Percentiles rank a stretch among this genome's conserved stretches.
These are phyloP conservation scores for Colletotrichum nymphaeae DNA, from an alignment of 2,329 filamentous ascomycete genomes.

Conservation along the genomic window DNA sequence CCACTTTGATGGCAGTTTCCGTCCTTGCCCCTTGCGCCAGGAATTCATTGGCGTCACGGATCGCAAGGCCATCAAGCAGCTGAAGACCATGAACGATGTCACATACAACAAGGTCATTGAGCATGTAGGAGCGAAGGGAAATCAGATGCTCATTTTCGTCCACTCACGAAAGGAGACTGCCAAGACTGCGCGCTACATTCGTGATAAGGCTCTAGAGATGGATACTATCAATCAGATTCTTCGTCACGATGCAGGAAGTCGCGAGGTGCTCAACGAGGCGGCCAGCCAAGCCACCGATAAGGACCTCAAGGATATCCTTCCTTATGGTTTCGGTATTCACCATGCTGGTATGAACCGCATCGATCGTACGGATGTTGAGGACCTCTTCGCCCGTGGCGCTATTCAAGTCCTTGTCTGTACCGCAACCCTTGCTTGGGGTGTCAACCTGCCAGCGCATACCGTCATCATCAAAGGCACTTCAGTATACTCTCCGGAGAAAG, in stretches of 20 bases:
- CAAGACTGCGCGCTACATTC: constrained; percentile 95
- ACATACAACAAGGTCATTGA: constrained; percentile 98
- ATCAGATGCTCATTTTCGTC: constrained; percentile 99
- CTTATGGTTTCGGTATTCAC: constrained; percentile 98
- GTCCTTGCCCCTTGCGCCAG: constrained; percentile 93
- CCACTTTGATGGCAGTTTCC: constrained; percentile 94
- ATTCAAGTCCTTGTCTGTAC: constrained; percentile 98
- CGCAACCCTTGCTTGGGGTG: constrained; percentile 98
- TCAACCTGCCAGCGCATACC: constrained; percentile 96
- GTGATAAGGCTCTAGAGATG: constrained; percentile 96
- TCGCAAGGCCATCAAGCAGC: constrained; percentile 97
- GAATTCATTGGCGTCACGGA: constrained; percentile 98
- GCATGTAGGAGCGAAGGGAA: constrained; percentile 90
- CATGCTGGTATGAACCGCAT: constrained; percentile 96
- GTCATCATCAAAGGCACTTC: constrained; percentile 99
- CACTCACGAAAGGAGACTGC: constrained; percentile 98
- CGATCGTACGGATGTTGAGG: constrained; percentile 96
- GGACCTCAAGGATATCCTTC: constrained; percentile 92
- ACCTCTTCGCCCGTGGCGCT: constrained; percentile 89
- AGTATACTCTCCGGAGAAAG: constrained; percentile 97
- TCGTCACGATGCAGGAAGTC: constrained; percentile 89
- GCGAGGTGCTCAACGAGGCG: constrained; percentile 89
- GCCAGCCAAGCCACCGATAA: constrained; percentile 84
- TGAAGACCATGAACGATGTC: constrained; percentile 99
- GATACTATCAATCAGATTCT: constrained; percentile 98